These are phyloP conservation scores for Trypanosoma melophagium DNA, from an alignment of 208 protist species.

Conservation along the genomic window DNA sequence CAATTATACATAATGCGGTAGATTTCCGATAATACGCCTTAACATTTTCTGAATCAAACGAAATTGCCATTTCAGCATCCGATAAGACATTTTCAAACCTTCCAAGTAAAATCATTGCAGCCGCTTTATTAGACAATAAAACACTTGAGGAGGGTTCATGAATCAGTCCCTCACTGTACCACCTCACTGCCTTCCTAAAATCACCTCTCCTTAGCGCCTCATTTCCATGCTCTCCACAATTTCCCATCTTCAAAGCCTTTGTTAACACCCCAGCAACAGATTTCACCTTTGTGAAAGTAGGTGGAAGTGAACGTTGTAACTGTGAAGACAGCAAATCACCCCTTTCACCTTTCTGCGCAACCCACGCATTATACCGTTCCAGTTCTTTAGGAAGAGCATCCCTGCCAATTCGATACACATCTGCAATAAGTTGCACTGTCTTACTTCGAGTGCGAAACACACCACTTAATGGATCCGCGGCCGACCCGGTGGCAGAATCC, in stretches of 20 bases:
- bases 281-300: neutral
- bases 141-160: slow-evolving; percentile 4
- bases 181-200: neutral
- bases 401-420: slow-evolving; percentile 19
- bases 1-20: slow-evolving; percentile 8
- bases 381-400: slow-evolving; percentile 22
- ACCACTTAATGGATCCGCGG: slow-evolving; percentile 17
- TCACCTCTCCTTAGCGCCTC: slow-evolving; percentile 11
- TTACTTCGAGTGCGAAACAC: slow-evolving; percentile 10
- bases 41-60: slow-evolving; percentile 15
- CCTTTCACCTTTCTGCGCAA: neutral
- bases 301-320: neutral
- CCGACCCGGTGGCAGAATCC: slow-evolving; percentile 15
- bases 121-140: slow-evolving; percentile 16
- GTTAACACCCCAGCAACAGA: neutral
- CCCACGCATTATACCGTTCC: slow-evolving; percentile 24
- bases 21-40: slow-evolving; percentile 22
- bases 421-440: slow-evolving; percentile 11
- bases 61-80: slow-evolving; percentile 19
- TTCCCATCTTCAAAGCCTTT: neutral
- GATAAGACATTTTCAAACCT: slow-evolving; percentile 1
- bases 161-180: slow-evolving; percentile 3
- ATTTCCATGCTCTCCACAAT: slow-evolving; percentile 10
- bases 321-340: neutral
- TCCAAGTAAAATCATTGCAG: slow-evolving; percentile 12